Conservation (phyloP, 345 rosid genomes). For the Erodium maritimum region DNA sequence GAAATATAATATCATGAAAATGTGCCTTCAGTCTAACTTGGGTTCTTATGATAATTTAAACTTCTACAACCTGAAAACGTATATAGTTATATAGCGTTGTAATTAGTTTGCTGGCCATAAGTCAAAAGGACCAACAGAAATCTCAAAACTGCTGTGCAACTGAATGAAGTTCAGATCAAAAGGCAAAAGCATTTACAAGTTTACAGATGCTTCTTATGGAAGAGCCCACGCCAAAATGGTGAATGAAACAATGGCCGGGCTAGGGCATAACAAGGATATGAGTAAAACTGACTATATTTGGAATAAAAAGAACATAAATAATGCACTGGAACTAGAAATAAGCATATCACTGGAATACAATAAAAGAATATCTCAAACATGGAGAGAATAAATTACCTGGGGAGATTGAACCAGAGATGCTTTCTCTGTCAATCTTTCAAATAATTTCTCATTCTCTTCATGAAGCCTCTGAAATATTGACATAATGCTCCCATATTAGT, state of each 20-base stretch:
- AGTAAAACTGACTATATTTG: background rate
- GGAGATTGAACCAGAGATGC: constrained; percentile 58
- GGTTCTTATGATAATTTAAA: background rate
- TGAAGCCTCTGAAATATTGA: constrained; percentile 63
- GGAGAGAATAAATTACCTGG: constrained; percentile 34
- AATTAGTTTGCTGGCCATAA: background rate
- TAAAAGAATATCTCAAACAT: background rate
- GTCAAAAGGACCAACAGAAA: background rate
- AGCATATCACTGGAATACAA: background rate
- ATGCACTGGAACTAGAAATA: background rate
- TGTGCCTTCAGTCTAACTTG: background rate
- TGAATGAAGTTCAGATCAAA: background rate
- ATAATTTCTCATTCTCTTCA: constrained; percentile 94
- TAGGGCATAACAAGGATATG: background rate
- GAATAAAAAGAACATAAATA: background rate
- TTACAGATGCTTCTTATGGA: too few relatives aligned
- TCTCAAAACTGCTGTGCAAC: too few relatives aligned
- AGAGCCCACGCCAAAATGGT: too few relatives aligned
- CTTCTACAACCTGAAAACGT: background rate
- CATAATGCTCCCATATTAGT: background rate
- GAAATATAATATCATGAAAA: background rate
- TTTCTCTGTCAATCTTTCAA: constrained; percentile 91
- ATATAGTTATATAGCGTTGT: too few relatives aligned
- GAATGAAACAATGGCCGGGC: background rate
- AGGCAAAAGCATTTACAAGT: background rate